Conservation (phyloP, 2,329 filamentous ascomycete genomes). For the Penicillium frequentans region DNA sequence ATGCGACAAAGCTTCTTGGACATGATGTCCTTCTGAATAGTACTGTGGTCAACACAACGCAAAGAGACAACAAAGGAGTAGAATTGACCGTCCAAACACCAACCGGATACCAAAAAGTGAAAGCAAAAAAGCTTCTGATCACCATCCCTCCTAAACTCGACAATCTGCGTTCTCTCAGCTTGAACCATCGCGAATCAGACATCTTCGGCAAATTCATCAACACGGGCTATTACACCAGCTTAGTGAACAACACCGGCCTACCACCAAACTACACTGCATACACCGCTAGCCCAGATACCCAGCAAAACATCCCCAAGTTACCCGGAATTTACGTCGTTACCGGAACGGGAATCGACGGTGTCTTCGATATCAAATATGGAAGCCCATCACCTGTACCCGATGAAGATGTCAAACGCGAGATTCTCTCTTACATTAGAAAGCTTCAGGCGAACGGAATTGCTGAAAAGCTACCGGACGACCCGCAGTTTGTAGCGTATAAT, state of each 20-base stretch:
- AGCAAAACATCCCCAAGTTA: slow-evolving; percentile 23
- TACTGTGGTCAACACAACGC: slow-evolving; percentile 16
- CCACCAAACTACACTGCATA: slow-evolving; percentile 16
- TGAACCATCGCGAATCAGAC: slow-evolving; percentile 32
- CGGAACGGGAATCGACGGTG: slow-evolving; percentile 16
- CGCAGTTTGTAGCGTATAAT: slow-evolving; percentile 36
- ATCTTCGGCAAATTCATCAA: slow-evolving; percentile 43
- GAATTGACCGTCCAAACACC: slow-evolving; percentile 33
- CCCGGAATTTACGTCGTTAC: slow-evolving; percentile 25
- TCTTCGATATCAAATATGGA: slow-evolving; percentile 21
- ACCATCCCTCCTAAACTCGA: slow-evolving; percentile 43
- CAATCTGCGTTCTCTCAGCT: slow-evolving; percentile 38
- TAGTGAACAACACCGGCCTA: slow-evolving; percentile 43
- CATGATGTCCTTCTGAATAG: slow-evolving; percentile 28
- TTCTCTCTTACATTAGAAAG: slow-evolving; percentile 19
- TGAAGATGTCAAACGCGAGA: slow-evolving; percentile 28
- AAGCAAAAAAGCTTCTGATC: slow-evolving; percentile 44
- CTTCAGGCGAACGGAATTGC: slow-evolving; percentile 15
- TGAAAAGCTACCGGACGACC: slow-evolving; percentile 11
- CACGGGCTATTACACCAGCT: slow-evolving; percentile 39
- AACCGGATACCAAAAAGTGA: slow-evolving; percentile 32
- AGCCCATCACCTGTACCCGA: slow-evolving; percentile 17
- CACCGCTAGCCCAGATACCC: slow-evolving; percentile 1
- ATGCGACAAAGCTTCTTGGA: slow-evolving; percentile 24
- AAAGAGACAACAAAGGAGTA: slow-evolving; percentile 17